A percentile compares a stretch with the other conserved stretches of the same genome.
These are phyloP conservation scores for Pseudopithomyces maydicus DNA, from an alignment of 2,329 filamentous ascomycete species.

Conservation along the genomic window DNA sequence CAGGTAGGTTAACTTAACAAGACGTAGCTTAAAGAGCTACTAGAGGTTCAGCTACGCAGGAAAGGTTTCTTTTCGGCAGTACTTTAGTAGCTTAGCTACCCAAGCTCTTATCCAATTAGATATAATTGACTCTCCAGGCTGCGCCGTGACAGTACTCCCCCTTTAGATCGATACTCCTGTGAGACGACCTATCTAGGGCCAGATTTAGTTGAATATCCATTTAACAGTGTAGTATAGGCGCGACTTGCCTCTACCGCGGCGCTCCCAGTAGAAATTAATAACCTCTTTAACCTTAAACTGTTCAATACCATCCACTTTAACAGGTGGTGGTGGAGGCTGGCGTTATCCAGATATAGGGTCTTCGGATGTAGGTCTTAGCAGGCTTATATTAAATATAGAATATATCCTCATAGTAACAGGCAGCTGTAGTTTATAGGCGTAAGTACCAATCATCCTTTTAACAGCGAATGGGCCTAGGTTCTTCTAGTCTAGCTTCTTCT, in stretches of 20 bases:
- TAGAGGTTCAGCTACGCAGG: not conserved
- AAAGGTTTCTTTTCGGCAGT: too few relatives aligned
- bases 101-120: too few relatives aligned
- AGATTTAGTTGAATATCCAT: not conserved
- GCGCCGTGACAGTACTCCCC: too few relatives aligned
- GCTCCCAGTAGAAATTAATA: not conserved
- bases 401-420: not conserved
- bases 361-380: not conserved
- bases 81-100: too few relatives aligned
- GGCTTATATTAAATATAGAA: too few relatives aligned
- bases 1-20: not conserved
- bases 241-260: not conserved
- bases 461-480: not conserved
- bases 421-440: not conserved
- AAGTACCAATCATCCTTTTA: not conserved
- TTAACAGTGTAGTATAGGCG: not conserved
- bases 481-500: not conserved
- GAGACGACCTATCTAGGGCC: too few relatives aligned
- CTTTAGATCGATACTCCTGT: too few relatives aligned
- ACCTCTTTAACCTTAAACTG: not conserved
- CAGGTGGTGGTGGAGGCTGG: not conserved
- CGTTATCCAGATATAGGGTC: not conserved
- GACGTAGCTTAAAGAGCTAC: not conserved
- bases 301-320: not conserved
- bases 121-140: too few relatives aligned